Evolutionary conservation across 139 green algal species (phyloP).

Genomic region (Chlamydomonas eustigma): DNA sequence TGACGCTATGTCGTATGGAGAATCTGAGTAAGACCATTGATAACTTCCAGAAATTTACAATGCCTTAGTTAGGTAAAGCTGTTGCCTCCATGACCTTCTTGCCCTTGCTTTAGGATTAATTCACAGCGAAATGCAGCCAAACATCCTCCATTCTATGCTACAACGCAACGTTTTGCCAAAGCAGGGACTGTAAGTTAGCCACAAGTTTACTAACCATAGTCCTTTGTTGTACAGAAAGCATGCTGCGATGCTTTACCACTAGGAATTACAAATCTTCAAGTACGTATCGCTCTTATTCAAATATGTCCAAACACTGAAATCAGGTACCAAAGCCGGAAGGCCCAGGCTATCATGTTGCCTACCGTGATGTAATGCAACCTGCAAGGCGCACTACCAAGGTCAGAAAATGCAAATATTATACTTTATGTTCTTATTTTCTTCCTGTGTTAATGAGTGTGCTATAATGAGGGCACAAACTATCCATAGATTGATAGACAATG

Average conservation of each 20-base stretch:
- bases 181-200: neutral
- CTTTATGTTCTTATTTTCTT: neutral
- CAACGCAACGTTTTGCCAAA: neutral
- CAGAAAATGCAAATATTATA: neutral
- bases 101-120: neutral
- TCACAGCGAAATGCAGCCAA: neutral
- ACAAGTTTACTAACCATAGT: neutral
- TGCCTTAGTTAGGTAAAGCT: too few relatives aligned
- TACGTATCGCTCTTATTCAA: too few relatives aligned
- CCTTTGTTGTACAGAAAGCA: neutral
- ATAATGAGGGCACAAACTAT: too few relatives aligned
- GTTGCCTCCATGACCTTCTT: too few relatives aligned
- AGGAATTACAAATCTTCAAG: too few relatives aligned
- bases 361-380: neutral
- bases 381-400: neutral
- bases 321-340: neutral
- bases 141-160: neutral
- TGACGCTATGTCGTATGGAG: too few relatives aligned
- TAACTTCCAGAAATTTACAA: too few relatives aligned
- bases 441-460: too few relatives aligned
- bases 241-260: neutral
- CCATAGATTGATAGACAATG: too few relatives aligned
- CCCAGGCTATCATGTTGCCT: constrained; percentile 8
- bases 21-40: too few relatives aligned
- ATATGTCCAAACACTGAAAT: too few relatives aligned